These are phyloP conservation scores for Porphyra umbilicalis DNA, from an alignment of 31 red algal genomes.

Conservation along the genomic window DNA sequence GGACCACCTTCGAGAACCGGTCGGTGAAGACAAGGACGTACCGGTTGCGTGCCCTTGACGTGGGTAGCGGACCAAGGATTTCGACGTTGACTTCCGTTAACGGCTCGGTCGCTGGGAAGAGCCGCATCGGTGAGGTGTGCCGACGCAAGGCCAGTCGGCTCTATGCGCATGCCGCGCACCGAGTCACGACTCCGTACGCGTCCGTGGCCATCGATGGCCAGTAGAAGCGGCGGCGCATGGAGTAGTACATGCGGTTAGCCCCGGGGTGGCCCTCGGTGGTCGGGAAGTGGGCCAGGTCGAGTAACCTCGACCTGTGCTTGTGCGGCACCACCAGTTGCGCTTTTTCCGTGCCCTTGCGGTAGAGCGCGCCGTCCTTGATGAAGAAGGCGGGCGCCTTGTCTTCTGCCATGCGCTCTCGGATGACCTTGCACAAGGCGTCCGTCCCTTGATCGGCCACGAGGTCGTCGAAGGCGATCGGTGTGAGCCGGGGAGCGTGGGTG, in stretches of 20 bases:
- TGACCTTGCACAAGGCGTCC: too few relatives aligned
- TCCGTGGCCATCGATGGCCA: conserved; percentile 24
- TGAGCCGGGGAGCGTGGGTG: too few relatives aligned
- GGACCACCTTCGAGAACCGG: conserved; percentile 3
- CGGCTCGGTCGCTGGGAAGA: conserved; percentile 8
- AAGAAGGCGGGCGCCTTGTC: too few relatives aligned
- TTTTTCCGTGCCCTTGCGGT: background rate
- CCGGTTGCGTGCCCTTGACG: conserved; percentile 5
- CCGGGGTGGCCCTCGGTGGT: conserved; percentile 9
- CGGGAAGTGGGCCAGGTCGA: conserved; percentile 10
- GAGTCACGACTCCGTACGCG: background rate
- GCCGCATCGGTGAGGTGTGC: conserved; percentile 2
- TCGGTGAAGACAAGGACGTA: conserved; percentile 17
- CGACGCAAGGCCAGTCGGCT: background rate
- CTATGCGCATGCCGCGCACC: conserved; percentile 6
- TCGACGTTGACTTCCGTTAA: conserved; percentile 19
- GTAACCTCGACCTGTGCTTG: background rate
- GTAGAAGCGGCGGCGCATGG: conserved; percentile 3
- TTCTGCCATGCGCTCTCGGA: too few relatives aligned
- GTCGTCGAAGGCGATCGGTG: too few relatives aligned
- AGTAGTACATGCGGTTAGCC: conserved; percentile 16
- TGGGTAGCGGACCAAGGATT: conserved; percentile 17
- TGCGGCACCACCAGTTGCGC: background rate
- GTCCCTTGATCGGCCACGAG: too few relatives aligned
- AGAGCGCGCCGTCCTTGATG: too few relatives aligned